These are phyloP conservation scores for Mycena vulgaris DNA, from an alignment of 768 basidiomycete genomes.

Conservation along the genomic window DNA sequence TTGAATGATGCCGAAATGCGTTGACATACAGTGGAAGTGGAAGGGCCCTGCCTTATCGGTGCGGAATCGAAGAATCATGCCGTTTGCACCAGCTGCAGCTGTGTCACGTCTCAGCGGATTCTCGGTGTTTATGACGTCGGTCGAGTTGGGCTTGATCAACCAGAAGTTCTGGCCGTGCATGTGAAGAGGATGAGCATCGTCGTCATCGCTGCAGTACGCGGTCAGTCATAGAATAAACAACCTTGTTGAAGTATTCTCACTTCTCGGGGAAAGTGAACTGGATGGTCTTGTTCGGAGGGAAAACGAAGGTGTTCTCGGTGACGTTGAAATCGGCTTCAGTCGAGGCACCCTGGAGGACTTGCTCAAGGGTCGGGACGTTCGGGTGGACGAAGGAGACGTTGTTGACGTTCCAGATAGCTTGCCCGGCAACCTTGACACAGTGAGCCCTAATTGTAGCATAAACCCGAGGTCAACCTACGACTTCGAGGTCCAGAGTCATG, in stretches of 20 bases:
- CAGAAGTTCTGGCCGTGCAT: conserved; percentile 55
- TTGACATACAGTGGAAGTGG: no score
- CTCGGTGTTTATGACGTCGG: conserved; percentile 52
- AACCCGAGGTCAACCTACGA: conserved; percentile 41
- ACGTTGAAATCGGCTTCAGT: conserved; percentile 48
- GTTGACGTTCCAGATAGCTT: conserved; percentile 54
- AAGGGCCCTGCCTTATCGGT: conserved; percentile 67
- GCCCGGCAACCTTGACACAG: conserved; percentile 34
- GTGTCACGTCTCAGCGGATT: conserved; percentile 63
- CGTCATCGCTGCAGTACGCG: not conserved
- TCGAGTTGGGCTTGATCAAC: conserved; percentile 56
- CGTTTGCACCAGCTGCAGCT: conserved; percentile 38
- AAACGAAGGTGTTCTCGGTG: conserved; percentile 56
- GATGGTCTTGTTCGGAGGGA: conserved; percentile 55
- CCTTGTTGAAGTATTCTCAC: conserved; percentile 42
- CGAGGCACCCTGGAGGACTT: conserved; percentile 54
- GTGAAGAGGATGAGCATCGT: conserved; percentile 41
- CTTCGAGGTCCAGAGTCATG: conserved; percentile 18
- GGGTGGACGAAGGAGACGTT: conserved; percentile 43
- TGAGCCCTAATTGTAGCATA: conserved; percentile 42
- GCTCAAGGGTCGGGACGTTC: conserved; percentile 41
- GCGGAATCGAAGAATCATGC: conserved; percentile 62
- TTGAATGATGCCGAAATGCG: no score
- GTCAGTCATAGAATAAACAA: not conserved
- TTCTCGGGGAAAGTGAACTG: conserved; percentile 55